Base-by-base conservation (phyloP, 1,139 yeast species). In the Nakaseomyces delphensis region DNA sequence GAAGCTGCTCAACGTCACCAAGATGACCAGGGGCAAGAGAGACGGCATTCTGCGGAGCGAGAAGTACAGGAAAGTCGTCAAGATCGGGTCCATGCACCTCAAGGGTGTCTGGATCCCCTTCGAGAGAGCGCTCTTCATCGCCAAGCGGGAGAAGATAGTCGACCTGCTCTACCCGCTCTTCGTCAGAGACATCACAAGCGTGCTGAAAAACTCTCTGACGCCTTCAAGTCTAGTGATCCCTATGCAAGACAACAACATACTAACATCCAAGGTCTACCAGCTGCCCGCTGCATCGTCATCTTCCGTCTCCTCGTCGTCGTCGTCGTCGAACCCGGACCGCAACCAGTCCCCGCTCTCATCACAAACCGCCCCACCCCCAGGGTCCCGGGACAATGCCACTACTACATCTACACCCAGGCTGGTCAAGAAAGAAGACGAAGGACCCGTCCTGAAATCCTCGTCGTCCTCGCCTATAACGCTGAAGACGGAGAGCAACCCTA, bases 61-160 rank as follows among this genome's bases (percentile, higher is more conserved):
- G 63, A 84, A 86, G 60, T 77, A 79, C 32, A 72, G 97, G 40
- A 93, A 86, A 61, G 97, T 91, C 40, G 96, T 89, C 45, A 89
- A 89, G 65, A 85, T 89, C 52, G 98, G 98, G 9, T 84, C 95
- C 15, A 89, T 89, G 96, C 95, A 89, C 62, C 71, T 89, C 56
- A 89, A 89, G 66, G 98, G 98, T 42, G 97, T 89, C 39, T 89
- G 97, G 97, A 87, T 89, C 51, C 96, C 97, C 1, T 87, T 87
- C 62, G 96, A 89, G 53, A 72, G 96, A 43, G 97, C 96, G 1
- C 69, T 84, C 41, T 83, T 85, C 21, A 83, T 89, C 78, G 96
- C 96, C 27, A 87, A 84, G 65, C 72, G 84, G 53, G 96, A 89
- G 64, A 82, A 85, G 38, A 86, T 89, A 47, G 86, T 83, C 33